Percentiles rank a stretch among this genome's conserved stretches.
Conservation (phyloP, 768 basidiomycete genomes). For the Boletus coccyginus region DNA sequence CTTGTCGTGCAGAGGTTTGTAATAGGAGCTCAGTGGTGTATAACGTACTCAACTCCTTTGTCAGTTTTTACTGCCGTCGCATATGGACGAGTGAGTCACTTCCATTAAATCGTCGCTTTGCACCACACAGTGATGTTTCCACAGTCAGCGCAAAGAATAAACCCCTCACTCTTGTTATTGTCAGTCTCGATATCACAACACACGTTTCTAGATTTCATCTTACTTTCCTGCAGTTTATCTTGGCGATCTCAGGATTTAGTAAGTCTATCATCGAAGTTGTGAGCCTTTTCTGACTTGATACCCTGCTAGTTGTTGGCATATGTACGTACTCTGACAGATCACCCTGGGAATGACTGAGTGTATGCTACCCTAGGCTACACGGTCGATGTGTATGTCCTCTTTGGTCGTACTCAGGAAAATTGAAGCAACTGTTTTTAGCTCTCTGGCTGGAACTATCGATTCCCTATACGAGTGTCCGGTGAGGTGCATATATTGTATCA, state of each 20-base stretch:
- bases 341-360: neutral
- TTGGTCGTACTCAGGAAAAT: neutral
- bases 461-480: neutral
- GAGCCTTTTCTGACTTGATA: neutral
- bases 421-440: neutral
- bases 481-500: neutral
- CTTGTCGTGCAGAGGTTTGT: slow-evolving; percentile 9
- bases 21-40: neutral
- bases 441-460: neutral
- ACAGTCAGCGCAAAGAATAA: slow-evolving; percentile 20
- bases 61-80: slow-evolving; percentile 16
- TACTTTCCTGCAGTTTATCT: neutral
- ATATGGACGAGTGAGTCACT: slow-evolving; percentile 14
- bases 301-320: slow-evolving; percentile 2
- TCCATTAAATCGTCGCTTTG: neutral
- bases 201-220: neutral
- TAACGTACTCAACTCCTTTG: neutral
- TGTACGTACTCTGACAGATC: slow-evolving; percentile 2
- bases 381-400: slow-evolving; percentile 1
- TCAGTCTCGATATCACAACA: neutral
- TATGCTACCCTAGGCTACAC: neutral
- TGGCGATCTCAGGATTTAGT: neutral
- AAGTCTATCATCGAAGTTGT: neutral
- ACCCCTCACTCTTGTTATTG: slow-evolving; percentile 3
- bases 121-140: neutral